phyloP scores from a whole-genome alignment of 2,329 filamentous ascomycete genomes.

The Zymoseptoria brevis region DNA sequence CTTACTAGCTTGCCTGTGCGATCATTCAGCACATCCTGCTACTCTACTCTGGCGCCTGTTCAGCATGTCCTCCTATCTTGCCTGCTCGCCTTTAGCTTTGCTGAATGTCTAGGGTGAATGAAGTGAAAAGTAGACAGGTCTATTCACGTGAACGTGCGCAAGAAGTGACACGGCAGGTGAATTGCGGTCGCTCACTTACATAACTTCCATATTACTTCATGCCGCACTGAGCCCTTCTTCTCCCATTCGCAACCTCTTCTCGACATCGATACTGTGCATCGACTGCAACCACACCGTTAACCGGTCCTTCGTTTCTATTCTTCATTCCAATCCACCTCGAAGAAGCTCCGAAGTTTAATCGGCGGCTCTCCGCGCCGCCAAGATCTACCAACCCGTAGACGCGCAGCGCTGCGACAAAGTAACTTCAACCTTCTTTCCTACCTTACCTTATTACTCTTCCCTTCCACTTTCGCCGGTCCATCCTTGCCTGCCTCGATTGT shows the following conservation, averaged over 20 bases:
- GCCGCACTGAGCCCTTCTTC: not conserved
- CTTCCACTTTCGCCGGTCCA: not conserved
- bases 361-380: not conserved
- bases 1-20: too few relatives aligned
- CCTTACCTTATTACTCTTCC: not conserved
- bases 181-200: not conserved
- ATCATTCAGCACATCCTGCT: too few relatives aligned
- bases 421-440: not conserved
- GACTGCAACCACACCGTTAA: not conserved
- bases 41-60: too few relatives aligned
- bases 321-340: not conserved
- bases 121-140: conserved; percentile 1
- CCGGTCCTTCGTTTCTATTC: not conserved
- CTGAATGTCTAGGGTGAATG: not conserved
- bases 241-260: not conserved
- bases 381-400: not conserved
- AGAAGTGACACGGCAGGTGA: not conserved
- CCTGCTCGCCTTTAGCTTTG: not conserved
- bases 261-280: not conserved
- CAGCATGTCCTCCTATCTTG: too few relatives aligned
- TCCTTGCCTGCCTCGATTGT: not conserved
- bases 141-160: not conserved
- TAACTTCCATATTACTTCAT: not conserved
- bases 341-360: not conserved
- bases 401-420: not conserved